Base-by-base conservation (phyloP, 129 eudicot species). In the Ambrosia artemisiifolia region DNA sequence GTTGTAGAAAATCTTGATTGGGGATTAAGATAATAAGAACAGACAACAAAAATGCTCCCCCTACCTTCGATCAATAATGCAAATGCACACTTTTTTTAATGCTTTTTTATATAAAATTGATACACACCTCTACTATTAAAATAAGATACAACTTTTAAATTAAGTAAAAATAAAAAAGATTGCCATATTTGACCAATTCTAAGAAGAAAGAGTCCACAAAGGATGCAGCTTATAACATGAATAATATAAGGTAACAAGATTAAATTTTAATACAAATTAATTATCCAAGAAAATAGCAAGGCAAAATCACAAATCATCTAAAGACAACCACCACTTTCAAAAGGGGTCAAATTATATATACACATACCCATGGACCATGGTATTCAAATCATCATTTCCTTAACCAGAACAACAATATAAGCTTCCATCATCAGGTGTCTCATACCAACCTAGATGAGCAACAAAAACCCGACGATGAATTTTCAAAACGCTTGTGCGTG, bases 321-420 rank as follows among this genome's bases (percentile, higher is more conserved):
- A 66, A 54, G 56, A 53, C 57, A 75, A 55, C 67, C 67, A 55
- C 67, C 67, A 75, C 36, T 75, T 50, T 54, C 65, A 75, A 65
- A 75, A 74, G 8, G 18, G 17, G 65, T 32, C 73, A 65, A 65
- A 54, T 57, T 38, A 62, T 76, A 67, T 76, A 56, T 76, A 76
- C 80, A 76, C 74, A 35, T 67, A 67, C 28, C 28, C 28, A 24
- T 24, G 28, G 28, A 43, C 13, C 65, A 10, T 65, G n/a, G 24
- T 44, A 74, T 54, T 38, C 53, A 65, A 36, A 43, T 34, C 69
- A 72, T 17, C 62, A 51, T 51, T 50, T 50, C 63, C 59, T 67
- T 46, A 67, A 67, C 72, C 72, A 67, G 57, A 47, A 68, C 44
- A 68, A 32, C 73, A 68, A 49, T 24, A 17, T n/a, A 42, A 12